Evolutionary conservation across 2,329 filamentous ascomycete species (phyloP).

Genomic region (Aspergillus bombycis): DNA sequence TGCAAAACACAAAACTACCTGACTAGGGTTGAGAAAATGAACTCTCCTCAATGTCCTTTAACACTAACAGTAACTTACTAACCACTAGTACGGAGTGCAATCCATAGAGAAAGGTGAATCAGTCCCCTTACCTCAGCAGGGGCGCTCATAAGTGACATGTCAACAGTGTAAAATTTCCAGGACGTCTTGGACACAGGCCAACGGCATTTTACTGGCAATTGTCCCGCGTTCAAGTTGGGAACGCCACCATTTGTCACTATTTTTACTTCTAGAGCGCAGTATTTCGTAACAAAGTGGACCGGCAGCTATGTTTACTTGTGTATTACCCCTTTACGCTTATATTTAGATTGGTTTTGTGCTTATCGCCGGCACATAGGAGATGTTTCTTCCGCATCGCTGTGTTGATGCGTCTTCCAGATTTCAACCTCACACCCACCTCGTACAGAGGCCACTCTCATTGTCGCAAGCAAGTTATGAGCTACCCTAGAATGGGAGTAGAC

Average conservation of each 20-base stretch:
- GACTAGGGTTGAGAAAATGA: too few species aligned
- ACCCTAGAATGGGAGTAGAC: conserved; percentile 23
- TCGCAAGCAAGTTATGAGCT: conserved; percentile 16
- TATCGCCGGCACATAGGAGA: neutral
- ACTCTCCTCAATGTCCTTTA: too few species aligned
- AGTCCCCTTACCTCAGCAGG: neutral
- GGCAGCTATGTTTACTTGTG: neutral
- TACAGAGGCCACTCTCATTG: conserved; percentile 7
- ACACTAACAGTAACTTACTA: neutral
- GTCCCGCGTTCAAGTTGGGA: neutral
- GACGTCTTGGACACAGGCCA: too few species aligned
- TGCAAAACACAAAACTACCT: too few species aligned
- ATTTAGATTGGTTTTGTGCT: neutral
- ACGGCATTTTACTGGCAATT: too few species aligned
- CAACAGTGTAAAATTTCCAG: neutral
- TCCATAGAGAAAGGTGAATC: neutral
- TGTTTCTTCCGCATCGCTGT: neutral
- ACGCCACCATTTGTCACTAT: neutral
- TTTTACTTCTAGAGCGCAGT: neutral
- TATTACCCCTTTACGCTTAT: neutral
- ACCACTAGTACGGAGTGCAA: neutral
- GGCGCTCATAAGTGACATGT: neutral
- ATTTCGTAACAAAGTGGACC: neutral
- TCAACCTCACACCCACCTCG: conserved; percentile 8
- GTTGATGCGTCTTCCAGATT: conserved; percentile 3